Conservation (phyloP, 352 stramenopile genomes). For the Phytophthora sansomeana region DNA sequence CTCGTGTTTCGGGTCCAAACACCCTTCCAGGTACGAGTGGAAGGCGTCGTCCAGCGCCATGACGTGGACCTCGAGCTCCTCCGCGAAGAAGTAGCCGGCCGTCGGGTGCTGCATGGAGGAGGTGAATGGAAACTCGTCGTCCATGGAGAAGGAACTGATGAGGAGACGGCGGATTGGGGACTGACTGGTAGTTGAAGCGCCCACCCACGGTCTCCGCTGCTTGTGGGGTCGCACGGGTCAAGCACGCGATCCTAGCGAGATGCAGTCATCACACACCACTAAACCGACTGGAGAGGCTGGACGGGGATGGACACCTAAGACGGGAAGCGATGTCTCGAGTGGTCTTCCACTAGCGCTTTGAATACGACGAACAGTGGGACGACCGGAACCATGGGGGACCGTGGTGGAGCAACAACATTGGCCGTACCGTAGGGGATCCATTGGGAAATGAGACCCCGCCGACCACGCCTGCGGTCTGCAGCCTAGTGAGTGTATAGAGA, state of each 20-base stretch:
- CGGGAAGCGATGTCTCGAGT: not conserved
- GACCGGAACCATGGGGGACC: not conserved
- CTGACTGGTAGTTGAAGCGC: slow-evolving; percentile 12
- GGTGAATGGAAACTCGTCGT: slow-evolving; percentile 13
- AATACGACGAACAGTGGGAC: not conserved
- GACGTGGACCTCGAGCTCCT: slow-evolving; percentile 40
- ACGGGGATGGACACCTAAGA: not conserved
- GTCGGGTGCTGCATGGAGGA: slow-evolving; percentile 30
- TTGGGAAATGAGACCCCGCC: too few species aligned
- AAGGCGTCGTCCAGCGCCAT: slow-evolving; percentile 34
- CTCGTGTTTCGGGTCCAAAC: not conserved
- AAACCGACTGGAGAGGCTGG: not conserved
- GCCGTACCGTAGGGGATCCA: too few species aligned
- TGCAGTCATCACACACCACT: not conserved
- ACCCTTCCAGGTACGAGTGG: slow-evolving; percentile 5
- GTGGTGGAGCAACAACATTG: too few species aligned
- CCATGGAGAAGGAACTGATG: slow-evolving; percentile 15
- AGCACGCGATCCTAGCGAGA: not conserved
- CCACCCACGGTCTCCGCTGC: slow-evolving; percentile 10
- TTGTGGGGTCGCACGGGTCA: not conserved
- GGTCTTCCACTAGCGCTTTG: not conserved
- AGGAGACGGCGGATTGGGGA: slow-evolving; percentile 22
- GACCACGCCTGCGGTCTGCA: too few species aligned
- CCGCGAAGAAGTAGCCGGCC: slow-evolving; percentile 35
- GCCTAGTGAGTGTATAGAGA: too few species aligned